A percentile compares a stretch with the other conserved stretches of the same genome.
Conservation (phyloP, 352 stramenopile genomes). For the Phytophthora hibernalis region DNA sequence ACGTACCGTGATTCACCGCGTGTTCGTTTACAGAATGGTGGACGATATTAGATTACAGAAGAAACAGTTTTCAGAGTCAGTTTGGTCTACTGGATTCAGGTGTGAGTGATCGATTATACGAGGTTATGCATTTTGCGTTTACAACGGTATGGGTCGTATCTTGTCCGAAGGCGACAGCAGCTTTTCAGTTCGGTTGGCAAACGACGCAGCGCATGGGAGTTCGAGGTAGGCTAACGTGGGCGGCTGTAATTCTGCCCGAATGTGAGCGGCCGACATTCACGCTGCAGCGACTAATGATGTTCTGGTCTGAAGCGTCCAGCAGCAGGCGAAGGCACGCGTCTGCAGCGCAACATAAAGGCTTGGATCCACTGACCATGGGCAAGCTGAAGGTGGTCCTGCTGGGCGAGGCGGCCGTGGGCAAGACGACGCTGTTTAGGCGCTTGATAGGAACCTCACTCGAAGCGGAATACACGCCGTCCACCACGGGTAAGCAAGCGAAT, state of each 20-base stretch:
- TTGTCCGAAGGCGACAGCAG: conserved; percentile 22
- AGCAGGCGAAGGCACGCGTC: conserved; percentile 22
- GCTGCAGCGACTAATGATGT: conserved; percentile 19
- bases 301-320: conserved; percentile 26
- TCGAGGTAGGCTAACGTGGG: conserved; percentile 14
- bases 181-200: neutral
- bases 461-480: conserved; percentile 39
- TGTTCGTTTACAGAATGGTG: too few relatives aligned
- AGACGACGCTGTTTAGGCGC: conserved; percentile 62
- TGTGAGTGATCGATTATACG: too few relatives aligned
- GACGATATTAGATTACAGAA: too few relatives aligned
- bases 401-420: conserved; percentile 49
- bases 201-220: conserved; percentile 18
- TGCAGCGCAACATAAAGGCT: conserved; percentile 14
- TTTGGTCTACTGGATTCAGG: too few relatives aligned
- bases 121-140: too few relatives aligned
- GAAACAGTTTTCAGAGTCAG: too few relatives aligned
- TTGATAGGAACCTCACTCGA: conserved; percentile 43
- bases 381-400: conserved; percentile 64
- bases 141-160: neutral
- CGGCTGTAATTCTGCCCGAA: neutral
- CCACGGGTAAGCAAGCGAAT: conserved; percentile 39
- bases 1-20: neutral
- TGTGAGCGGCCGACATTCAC: neutral
- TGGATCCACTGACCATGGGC: conserved; percentile 7